Conservation (phyloP, 2,329 filamentous ascomycete species). For the Clarireedia sp. region DNA sequence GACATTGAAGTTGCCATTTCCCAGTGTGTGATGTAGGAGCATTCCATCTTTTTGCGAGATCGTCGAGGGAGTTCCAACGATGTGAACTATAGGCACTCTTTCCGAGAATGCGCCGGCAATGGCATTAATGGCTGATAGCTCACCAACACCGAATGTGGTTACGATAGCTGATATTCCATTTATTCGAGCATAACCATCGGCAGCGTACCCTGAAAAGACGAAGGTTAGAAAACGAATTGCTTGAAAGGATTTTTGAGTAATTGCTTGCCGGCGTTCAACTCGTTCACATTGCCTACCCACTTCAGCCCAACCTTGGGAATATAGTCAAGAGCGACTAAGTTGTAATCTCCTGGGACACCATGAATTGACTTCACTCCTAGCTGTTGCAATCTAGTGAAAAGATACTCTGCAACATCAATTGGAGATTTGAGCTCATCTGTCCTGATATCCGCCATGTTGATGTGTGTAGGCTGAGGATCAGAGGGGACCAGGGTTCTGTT, state of each 20-base stretch:
- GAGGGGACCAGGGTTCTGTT: neutral
- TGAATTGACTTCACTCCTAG: slow-evolving; percentile 58
- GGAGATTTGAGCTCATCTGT: slow-evolving; percentile 33
- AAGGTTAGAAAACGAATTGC: neutral
- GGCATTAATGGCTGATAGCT: slow-evolving; percentile 66
- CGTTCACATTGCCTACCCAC: slow-evolving; percentile 65
- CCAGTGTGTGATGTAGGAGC: slow-evolving; percentile 61
- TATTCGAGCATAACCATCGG: slow-evolving; percentile 71
- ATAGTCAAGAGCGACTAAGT: slow-evolving; percentile 61
- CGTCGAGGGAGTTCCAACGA: slow-evolving; percentile 47
- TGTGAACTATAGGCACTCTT: slow-evolving; percentile 59
- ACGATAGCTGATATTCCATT: slow-evolving; percentile 63
- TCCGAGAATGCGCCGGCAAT: slow-evolving; percentile 69
- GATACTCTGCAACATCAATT: slow-evolving; percentile 57
- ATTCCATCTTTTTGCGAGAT: slow-evolving; percentile 38
- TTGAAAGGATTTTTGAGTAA: neutral
- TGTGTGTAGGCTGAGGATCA: neutral
- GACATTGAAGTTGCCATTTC: slow-evolving; percentile 73
- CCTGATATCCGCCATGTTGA: slow-evolving; percentile 33
- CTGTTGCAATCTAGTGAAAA: slow-evolving; percentile 57
- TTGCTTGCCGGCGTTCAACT: slow-evolving; percentile 58
- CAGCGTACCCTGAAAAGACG: slow-evolving; percentile 53
- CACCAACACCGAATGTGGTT: slow-evolving; percentile 70
- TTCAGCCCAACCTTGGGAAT: slow-evolving; percentile 48
- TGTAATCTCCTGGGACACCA: slow-evolving; percentile 67